These are phyloP conservation scores for Kalanchoe fedtschenkoi DNA, from an alignment of 164 flowering plant species.

Conservation along the genomic window DNA sequence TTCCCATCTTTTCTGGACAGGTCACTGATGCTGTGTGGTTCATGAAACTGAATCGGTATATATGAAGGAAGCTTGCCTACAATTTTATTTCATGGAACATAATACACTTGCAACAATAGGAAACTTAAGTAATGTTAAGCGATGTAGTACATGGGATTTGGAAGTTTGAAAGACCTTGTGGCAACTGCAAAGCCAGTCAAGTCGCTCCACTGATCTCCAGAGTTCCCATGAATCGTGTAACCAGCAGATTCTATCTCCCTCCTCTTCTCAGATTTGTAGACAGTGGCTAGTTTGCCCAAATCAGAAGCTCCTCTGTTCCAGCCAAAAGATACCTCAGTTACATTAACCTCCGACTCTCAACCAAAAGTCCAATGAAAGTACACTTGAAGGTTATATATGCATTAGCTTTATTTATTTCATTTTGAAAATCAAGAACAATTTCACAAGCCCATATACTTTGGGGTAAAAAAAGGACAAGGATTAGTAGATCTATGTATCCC, in stretches of 20 bases:
- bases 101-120: background rate
- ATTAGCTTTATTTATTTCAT: background rate
- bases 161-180: slow-evolving; percentile 66
- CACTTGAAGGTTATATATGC: background rate
- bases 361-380: background rate
- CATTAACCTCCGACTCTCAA: background rate
- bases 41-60: too few species aligned
- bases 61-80: too few species aligned
- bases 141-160: slow-evolving; percentile 84
- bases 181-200: slow-evolving; percentile 53
- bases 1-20: too few species aligned
- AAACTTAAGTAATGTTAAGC: slow-evolving; percentile 12
- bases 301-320: slow-evolving; percentile 46
- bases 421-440: too few species aligned
- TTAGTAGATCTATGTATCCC: background rate
- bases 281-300: slow-evolving; percentile 36
- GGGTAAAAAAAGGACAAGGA: background rate
- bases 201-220: slow-evolving; percentile 96
- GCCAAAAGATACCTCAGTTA: background rate
- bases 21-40: too few species aligned
- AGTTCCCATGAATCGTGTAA: slow-evolving; percentile 68
- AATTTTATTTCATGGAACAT: background rate
- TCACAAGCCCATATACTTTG: background rate
- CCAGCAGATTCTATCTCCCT: slow-evolving; percentile 46
- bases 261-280: slow-evolving; percentile 77